These are phyloP conservation scores for Ilyonectria mors-panacis DNA, from an alignment of 2,329 filamentous ascomycete genomes.

Conservation along the genomic window DNA sequence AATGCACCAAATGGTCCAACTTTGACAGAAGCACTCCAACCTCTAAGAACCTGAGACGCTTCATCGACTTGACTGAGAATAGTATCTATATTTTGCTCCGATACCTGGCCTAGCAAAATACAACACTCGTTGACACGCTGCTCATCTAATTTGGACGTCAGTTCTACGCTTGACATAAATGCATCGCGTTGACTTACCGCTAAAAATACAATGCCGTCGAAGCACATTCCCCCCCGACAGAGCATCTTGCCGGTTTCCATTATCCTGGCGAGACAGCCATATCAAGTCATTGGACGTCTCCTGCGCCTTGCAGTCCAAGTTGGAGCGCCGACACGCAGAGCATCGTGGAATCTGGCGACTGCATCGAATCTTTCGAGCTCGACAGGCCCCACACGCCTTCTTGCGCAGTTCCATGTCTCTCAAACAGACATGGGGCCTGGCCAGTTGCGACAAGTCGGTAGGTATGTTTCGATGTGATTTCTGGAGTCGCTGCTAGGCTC, in stretches of 20 bases:
- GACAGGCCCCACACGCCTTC: conserved; percentile 3
- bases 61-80: neutral
- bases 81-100: neutral
- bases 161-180: too few species aligned
- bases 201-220: conserved; percentile 1
- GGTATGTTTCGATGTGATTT: neutral
- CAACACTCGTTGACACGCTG: neutral
- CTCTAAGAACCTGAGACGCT: neutral
- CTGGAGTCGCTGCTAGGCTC: neutral
- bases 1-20: neutral
- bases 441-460: neutral
- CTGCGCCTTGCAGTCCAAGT: neutral
- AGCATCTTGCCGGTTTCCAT: neutral
- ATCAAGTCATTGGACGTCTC: neutral
- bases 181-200: neutral
- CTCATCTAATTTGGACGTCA: neutral
- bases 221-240: neutral
- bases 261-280: neutral
- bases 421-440: neutral
- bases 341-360: neutral
- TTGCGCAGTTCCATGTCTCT: neutral
- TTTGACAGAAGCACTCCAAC: neutral
- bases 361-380: conserved; percentile 5
- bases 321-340: neutral
- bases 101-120: neutral